Base-by-base conservation (phyloP, 345 rosid genomes). In the Eucalyptus tenuipes region DNA sequence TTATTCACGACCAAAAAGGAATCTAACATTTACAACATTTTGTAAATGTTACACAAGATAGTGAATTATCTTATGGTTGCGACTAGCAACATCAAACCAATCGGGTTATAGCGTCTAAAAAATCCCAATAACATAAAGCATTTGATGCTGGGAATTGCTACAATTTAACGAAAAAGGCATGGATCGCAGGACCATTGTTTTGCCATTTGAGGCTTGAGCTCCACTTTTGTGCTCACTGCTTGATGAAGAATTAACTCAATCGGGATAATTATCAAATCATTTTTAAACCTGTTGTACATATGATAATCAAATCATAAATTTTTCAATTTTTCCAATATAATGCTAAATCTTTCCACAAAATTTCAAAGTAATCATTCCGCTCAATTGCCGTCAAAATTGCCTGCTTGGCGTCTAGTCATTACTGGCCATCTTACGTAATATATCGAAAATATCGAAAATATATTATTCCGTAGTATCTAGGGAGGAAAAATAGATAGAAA, bases 151-250 rank as follows among this genome's bases (percentile, higher is more conserved):
- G 29, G 13, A 55, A 55, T 55, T 55, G 29, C 29, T 24, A 10
- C 29, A 22, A 55, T 55, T 55, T 10, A 25, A 24, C 0, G 6
- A 55, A 55, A 24, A 24, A 24, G 29, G 61, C 13, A 57, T 24
- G 64, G 64, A 57, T 1, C 1, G 6, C 13, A 10, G n/a, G 29
- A 57, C 64, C n/a, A 57, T 0, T 24, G 14, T 25, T 25, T 7
- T 57, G 3, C 3, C 3, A 1, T 27, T 25, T 57, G 2, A 57
- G n/a, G 13, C 64, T 57, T 57, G 29, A 57, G 13, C 64, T 57
- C n/a, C n/a, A 57, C 64, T 27, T 49, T 0, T 49, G 3, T 49
- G 18, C 17, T 49, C 18, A 15, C 1, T 59, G 1, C 66, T 59
- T 59, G 15, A 11, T 59, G n/a, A 59, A 59, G 31, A 59, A 25